Conservation (phyloP, 108 stramenopile genomes). For the Ochromonas danica region DNA sequence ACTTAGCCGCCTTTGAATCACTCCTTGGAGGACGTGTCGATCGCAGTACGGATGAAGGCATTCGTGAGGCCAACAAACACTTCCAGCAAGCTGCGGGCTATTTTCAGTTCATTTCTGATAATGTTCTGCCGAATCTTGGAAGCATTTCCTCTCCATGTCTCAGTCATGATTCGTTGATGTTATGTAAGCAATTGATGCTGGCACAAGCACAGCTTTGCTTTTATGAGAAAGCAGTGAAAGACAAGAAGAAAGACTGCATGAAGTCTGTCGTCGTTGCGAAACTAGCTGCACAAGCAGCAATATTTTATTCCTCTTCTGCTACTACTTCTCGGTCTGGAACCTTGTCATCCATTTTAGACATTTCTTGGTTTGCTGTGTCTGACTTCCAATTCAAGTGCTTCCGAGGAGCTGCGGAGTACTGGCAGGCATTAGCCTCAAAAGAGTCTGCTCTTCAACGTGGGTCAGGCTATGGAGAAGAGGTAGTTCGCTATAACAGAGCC, state of each 20-base stretch:
- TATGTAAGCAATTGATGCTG: slow-evolving; percentile 37
- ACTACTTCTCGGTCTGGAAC: neutral
- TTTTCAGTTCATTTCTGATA: slow-evolving; percentile 25
- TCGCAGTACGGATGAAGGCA: slow-evolving; percentile 31
- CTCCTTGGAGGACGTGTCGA: slow-evolving; percentile 30
- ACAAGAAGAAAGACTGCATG: slow-evolving; percentile 31
- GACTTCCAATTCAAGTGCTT: slow-evolving; percentile 51
- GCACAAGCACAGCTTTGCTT: slow-evolving; percentile 54
- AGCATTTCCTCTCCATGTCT: slow-evolving; percentile 18
- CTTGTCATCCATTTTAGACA: slow-evolving; percentile 34
- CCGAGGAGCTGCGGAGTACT: slow-evolving; percentile 40
- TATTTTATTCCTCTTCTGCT: slow-evolving; percentile 26
- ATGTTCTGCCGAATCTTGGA: slow-evolving; percentile 18
- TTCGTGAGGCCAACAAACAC: slow-evolving; percentile 38
- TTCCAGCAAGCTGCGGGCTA: slow-evolving; percentile 48
- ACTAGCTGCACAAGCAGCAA: slow-evolving; percentile 33
- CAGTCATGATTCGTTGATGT: slow-evolving; percentile 34
- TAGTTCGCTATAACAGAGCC: neutral
- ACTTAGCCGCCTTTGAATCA: slow-evolving; percentile 34
- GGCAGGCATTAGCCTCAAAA: slow-evolving; percentile 29
- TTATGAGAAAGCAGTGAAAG: slow-evolving; percentile 48
- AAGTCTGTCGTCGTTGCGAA: slow-evolving; percentile 35
- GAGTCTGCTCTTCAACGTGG: slow-evolving; percentile 32
- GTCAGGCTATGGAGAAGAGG: slow-evolving; percentile 25
- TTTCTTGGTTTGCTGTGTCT: slow-evolving; percentile 34